Base-by-base conservation (phyloP, 2,329 filamentous ascomycete genomes). In the Dactylellina drechsleri region DNA sequence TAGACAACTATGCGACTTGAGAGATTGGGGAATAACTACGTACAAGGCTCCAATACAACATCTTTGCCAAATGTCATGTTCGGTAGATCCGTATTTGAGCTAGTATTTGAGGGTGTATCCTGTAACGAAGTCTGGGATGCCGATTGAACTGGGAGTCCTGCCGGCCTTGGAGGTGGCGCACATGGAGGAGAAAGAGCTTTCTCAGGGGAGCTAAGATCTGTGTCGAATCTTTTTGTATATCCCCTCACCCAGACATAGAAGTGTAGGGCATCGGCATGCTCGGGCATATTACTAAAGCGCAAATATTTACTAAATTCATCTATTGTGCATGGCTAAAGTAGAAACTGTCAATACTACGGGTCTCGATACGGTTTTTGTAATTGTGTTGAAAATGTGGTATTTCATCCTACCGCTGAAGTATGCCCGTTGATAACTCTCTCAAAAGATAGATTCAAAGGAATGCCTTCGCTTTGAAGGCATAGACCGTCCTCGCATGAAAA, bases 201-300 rank as follows among this genome's bases (percentile, higher is more conserved):
- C 52, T 74, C 70, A 12, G 56, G 15, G 8, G n/a, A 47, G 7
- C 57, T 56, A 6, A 74, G 61, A n/a, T 56, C 59, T 15, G 54
- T 62, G 16, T 74, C 56, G 31, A 74, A 74, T 64, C 28, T 61
- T 49, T 41, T 62, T 4, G 40, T 23, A 53, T 74, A 74, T 16
- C 70, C 40, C 28, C 31, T 62, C 5, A 64, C 62, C 70, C 70
- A 74, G 31, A 74, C 40, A 28, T 61, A 74, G 16, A 74, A 74
- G 4, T 74, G 70, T 0, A 74, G 57, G 7, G 53, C 62, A 28
- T 74, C 70, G 4, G 70, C 70, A 47, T 67, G 57, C 15, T 53
- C 62, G 5, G 66, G 23, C 70, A 74, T 74, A 18, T 67, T 66
- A 40, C 70, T 74, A 28, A 74, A 74, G 4, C 70, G 70, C 13